Evolutionary conservation across 371 early-diverging fungal genomes (phyloP), one percentile per base, ranked within the genome.

Genomic region (Mucor circinelloides): DNA sequence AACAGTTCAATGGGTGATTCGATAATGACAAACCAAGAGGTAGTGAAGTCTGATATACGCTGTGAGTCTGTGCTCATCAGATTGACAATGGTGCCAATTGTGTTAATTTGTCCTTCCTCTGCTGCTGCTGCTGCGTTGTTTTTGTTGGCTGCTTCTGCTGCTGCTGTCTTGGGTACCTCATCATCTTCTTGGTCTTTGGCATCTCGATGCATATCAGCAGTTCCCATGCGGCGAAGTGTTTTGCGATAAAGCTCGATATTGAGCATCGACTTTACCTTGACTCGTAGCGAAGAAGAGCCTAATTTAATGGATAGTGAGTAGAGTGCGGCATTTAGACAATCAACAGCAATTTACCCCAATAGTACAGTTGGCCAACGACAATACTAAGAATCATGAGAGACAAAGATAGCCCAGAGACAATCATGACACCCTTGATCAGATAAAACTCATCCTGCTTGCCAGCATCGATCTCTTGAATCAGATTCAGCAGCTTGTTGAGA

Each of bases 41-140:
- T 72, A 32, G 77, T 63, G 6, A 81, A 74, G 8, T 85, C 78
- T 28, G 84, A 73, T 6, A 95, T 74, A 38, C 91, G 84, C 34
- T 79, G 76, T 3, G 88, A 70, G 61, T 95, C 95, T 0, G 94
- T 89, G 6, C 93, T 86, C 69, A 94, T 87, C 58, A 95, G 67
- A 70, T 91, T 95, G 64, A 89, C 88, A 54, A 95, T 79, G 27
- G 86, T 85, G 23, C 95, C 95, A n/a, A 79, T 59, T 12, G 70
- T 36, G 12, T 36, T 46, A 15, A 54, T 42, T 0, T 65, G 52
- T 12, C 50, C 30, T 9, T 71, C 64, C 3, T 68, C 56, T 36
- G 36, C 36, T 36, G 36, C 36, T 4, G 36, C 12, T 36, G 36
- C 36, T 4, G 36, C 12, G 36, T 36, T 36, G 4, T 36, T 36